phyloP scores from a whole-genome alignment of 129 eudicot species.

The Flaveria robusta region DNA sequence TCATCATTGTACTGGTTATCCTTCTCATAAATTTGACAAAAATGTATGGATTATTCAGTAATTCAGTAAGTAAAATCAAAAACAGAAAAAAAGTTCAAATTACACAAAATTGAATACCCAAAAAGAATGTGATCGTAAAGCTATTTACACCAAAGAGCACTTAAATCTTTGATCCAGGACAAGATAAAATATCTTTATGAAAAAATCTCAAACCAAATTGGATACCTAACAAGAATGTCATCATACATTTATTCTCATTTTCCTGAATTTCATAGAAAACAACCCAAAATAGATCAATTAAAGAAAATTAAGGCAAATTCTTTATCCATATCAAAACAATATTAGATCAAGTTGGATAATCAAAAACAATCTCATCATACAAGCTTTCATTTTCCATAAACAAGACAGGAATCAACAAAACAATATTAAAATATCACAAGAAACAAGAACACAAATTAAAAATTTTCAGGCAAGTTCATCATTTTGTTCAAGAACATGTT shows the following conservation, averaged over 20 bases:
- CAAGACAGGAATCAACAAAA: not conserved
- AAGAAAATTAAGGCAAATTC: not conserved
- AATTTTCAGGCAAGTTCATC: conserved; percentile 2
- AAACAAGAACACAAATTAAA: not conserved
- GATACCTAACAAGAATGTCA: conserved; percentile 1
- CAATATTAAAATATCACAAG: not conserved
- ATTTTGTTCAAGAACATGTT: conserved; percentile 14
- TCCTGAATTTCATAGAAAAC: not conserved
- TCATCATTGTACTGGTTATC: not conserved
- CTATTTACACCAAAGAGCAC: not conserved
- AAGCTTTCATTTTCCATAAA: not conserved
- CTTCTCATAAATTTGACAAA: not conserved
- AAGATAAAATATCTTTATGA: not conserved
- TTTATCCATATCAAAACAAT: not conserved
- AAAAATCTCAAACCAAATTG: not conserved
- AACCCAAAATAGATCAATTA: not conserved
- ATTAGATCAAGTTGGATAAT: conserved; percentile 4
- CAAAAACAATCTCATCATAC: conserved; percentile 12
- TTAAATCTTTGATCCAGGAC: not conserved
- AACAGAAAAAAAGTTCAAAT: not conserved
- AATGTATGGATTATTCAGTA: not conserved
- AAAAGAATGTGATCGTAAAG: not conserved
- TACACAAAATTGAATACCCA: not conserved
- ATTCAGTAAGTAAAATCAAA: not conserved
- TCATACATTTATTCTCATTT: not conserved